These are phyloP conservation scores for Triticum turgidum DNA, from an alignment of 176 grass and related monocot genomes.

Conservation along the genomic window DNA sequence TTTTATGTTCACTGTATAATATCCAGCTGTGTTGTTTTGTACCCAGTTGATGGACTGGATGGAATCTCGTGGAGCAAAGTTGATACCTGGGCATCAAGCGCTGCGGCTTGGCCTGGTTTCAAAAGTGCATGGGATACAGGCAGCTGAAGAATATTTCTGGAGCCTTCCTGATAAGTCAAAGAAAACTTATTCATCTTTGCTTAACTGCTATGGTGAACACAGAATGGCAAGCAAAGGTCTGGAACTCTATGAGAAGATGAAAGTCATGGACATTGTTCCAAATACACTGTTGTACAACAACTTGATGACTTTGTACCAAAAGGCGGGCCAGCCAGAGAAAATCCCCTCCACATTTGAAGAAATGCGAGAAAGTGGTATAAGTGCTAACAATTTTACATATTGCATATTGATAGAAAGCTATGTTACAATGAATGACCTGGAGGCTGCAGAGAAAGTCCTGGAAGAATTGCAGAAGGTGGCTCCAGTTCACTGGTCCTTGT, in stretches of 20 bases:
- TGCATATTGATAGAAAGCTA: constrained; percentile 35
- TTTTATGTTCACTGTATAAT: neutral
- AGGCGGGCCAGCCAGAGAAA: neutral
- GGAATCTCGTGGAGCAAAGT: constrained; percentile 29
- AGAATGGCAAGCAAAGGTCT: constrained; percentile 34
- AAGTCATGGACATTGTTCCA: constrained; percentile 15
- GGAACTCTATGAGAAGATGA: constrained; percentile 45
- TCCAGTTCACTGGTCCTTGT: neutral
- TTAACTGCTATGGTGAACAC: constrained; percentile 19
- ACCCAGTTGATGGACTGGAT: constrained; percentile 62
- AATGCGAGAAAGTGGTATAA: constrained; percentile 27
- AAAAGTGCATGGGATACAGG: constrained; percentile 37
- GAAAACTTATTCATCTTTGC: constrained; percentile 24
- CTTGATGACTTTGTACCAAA: constrained; percentile 46
- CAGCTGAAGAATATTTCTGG: constrained; percentile 33
- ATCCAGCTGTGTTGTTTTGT: neutral
- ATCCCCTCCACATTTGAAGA: neutral
- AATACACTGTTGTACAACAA: constrained; percentile 40
- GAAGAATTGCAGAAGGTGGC: neutral
- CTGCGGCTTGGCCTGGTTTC: constrained; percentile 43
- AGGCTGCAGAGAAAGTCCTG: constrained; percentile 41
- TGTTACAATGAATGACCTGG: constrained; percentile 24
- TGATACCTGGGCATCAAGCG: constrained; percentile 26
- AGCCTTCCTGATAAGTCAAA: constrained; percentile 38
- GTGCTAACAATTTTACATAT: constrained; percentile 35